Evolutionary conservation across 2,329 filamentous ascomycete genomes (phyloP), one percentile per base, ranked within the genome.

Genomic region (Aureobasidium subglaciale): DNA sequence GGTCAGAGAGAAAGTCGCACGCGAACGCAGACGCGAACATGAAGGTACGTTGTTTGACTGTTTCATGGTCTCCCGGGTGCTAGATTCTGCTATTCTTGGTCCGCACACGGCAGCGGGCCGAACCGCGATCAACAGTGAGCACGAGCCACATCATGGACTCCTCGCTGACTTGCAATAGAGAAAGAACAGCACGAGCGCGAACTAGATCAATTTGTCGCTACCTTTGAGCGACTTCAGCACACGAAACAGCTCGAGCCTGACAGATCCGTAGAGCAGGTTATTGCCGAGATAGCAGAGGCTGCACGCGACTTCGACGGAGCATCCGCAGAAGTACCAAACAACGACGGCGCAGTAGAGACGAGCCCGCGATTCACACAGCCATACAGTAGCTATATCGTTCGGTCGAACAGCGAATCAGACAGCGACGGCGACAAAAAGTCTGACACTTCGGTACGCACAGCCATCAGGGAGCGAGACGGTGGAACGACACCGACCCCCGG

Each of bases 31-130:
- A 52, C 34, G 35, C 34, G 35, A 41, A 41, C 35, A 18, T 27
- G 16, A 52, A 52, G 48, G 48, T 52, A 52, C 11, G 48, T 50
- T 11, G n/a, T n/a, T n/a, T n/a, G n/a, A n/a, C n/a, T n/a, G n/a
- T n/a, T n/a, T n/a, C n/a, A n/a, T n/a, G n/a, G n/a, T n/a, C n/a
- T n/a, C n/a, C n/a, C n/a, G n/a, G n/a, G n/a, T n/a, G n/a, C n/a
- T n/a, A n/a, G n/a, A n/a, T n/a, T n/a, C n/a, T n/a, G n/a, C n/a
- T n/a, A n/a, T n/a, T n/a, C n/a, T n/a, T n/a, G n/a, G n/a, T n/a
- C n/a, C n/a, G n/a, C n/a, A n/a, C n/a, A n/a, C n/a, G 10, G 9
- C 35, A 1, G 7, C 50, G 50, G 50, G 37, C 50, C 50, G 50
- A 30, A 11, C 38, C 50, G 50, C 37, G 13, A 30, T 15, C 34